Evolutionary conservation across 371 early-diverging fungal genomes (phyloP), one percentile per base, ranked within the genome.

Genomic region (Dinochytrium kinnereticum): DNA sequence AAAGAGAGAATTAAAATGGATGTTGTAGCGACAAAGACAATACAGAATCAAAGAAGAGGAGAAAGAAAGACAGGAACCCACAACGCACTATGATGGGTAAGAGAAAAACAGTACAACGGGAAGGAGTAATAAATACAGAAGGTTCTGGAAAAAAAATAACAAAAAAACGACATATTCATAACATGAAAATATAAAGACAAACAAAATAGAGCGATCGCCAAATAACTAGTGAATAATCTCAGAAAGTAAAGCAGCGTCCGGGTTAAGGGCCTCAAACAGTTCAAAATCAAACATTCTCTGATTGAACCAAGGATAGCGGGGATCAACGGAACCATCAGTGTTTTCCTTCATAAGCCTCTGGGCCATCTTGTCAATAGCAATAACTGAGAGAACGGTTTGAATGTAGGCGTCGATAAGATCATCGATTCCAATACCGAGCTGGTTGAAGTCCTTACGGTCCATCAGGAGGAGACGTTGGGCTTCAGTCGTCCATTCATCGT

Each of bases 401-500:
- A 96, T 93, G 74, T 95, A 95, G 1, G 94, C 95, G 78, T 96
- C 96, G 72, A 96, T 96, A 71, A 96, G 80, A 72, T 96, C 96
- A 77, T 96, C 96, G 51, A 96, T 88, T 1, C 96, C 97, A 30
- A 95, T 78, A 7, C 95, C 95, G 36, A 95, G 87, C 77, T 91
- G 91, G 81, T 96, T 95, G 65, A 96, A 95, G 71, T 95, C 96
- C 74, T 95, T 95, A 70, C 95, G 90, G 78, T 96, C 96, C 95
- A 96, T 95, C 30, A 95, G 85, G 64, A 94, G 81, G 49, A 96
- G 79, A 17, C 95, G 85, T 70, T 92, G 90, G 2, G 95, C 87
- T 75, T 96, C 95, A 0, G 95, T 94, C 2, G 93, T 91, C 95
- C 94, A 96, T 30, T 76, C 76, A 66, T 79, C 84, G 69, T 93